Conservation (phyloP, 441 rosid genomes). For the Monsonia emarginata region DNA sequence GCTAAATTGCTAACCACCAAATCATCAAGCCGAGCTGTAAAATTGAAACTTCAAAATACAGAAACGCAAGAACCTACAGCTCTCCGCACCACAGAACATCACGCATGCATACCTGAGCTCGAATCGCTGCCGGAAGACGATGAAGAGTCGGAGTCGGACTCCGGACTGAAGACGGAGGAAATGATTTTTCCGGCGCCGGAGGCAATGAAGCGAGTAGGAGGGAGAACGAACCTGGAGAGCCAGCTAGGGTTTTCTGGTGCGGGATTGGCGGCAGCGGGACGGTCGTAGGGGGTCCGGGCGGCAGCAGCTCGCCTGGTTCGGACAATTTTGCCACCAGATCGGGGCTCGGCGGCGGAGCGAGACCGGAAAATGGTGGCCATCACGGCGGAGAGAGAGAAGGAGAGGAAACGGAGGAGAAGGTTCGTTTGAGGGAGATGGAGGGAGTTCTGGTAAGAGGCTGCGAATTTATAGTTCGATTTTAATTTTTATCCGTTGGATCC, state of each 20-base stretch:
- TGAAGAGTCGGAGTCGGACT: constrained; percentile 44
- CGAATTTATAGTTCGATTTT: no score
- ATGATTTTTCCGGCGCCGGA: constrained; percentile 64
- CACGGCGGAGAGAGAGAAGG: not conserved
- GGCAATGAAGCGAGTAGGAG: constrained; percentile 69
- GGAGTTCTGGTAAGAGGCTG: no score
- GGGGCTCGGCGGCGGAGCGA: constrained; percentile 22
- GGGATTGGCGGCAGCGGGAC: constrained; percentile 28
- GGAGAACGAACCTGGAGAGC: constrained; percentile 60
- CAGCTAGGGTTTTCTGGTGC: constrained; percentile 63
- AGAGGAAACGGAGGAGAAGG: constrained; percentile 2
- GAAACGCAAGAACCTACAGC: not conserved
- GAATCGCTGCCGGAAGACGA: constrained; percentile 31
- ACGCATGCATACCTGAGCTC: constrained; percentile 34
- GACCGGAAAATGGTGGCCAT: constrained; percentile 37
- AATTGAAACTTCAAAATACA: not conserved
- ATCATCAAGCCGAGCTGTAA: not conserved
- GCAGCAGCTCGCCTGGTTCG: constrained; percentile 34
- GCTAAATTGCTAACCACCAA: not conserved
- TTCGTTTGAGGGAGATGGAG: not conserved
- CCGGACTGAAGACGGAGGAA: constrained; percentile 52
- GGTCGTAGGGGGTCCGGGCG: constrained; percentile 49
- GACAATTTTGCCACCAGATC: constrained; percentile 57
- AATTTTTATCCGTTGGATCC: no score
- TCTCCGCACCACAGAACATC: not conserved